Base-by-base conservation (phyloP, 208 protist genomes). In the Trypanosoma melophagium region DNA sequence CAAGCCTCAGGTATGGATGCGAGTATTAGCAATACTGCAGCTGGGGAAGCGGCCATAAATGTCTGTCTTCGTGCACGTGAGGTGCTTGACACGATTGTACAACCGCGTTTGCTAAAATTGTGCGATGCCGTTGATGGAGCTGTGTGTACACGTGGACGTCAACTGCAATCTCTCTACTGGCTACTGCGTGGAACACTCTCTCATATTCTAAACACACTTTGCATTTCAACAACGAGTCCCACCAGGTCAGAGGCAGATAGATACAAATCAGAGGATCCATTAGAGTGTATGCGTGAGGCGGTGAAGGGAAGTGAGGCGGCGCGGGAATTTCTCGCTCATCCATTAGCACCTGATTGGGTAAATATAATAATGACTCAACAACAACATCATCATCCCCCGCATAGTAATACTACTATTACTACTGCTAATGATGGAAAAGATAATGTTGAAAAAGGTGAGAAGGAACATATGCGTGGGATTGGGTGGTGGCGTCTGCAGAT, bases 81-180 rank as follows among this genome's bases (percentile, higher is more conserved):
- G 1, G 60, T 31, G 13, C 28, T 81, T 63, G 58, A 74, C 44
- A 67, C 7, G 5, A 61, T 66, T 61, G 54, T 67, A 25, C 31
- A 50, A 28, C 69, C 69, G n/a, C 41, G 65, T 41, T 13, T 70
- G 16, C n/a, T 65, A 17, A 69, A 45, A 40, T 70, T 62, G 14
- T 77, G 69, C 60, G 71, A 56, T 35, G 74, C 69, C 54, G 38
- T 69, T 2, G 72, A 81, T n/a, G 83, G 83, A 16, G 66, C 69
- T 31, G 69, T 74, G 21, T 74, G 71, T 49, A 60, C 70, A 16
- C 83, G 82, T 28, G 79, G 76, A 17, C 77, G 75, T 1, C 80
- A 75, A n/a, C 55, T 74, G 21, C 55, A 83, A 40, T 75, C 83
- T 45, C 64, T 89, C 19, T 77, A 77, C 63, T 83, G 76, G 71